Evolutionary conservation across 805 yeast species (phyloP), one percentile per base, ranked within the genome.

Genomic region (Wickerhamiella nectarea): DNA sequence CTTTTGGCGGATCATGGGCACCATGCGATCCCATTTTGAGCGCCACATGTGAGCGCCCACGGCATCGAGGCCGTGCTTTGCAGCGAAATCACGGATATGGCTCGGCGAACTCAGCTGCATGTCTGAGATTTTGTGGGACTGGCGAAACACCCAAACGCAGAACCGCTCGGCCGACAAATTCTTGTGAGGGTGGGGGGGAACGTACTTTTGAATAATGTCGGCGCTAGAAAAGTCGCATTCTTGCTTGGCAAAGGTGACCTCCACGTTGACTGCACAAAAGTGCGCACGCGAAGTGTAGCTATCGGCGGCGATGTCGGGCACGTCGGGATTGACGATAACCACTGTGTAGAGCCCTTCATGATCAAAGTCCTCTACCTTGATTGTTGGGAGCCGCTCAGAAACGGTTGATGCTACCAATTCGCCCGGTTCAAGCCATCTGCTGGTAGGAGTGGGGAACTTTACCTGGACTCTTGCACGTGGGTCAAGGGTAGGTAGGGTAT

Each of bases 1-100:
- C 57, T 70, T 61, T 50, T 69, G 72, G 61, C 97, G 76, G 21
- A 87, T 78, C 3, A 58, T 70, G 36, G 83, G 80, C 53, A 78
- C 74, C 53, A 82, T 66, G 38, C 48, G 43, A 62, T 91, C 97
- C 76, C 80, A 89, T 34, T 63, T 67, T 52, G 79, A 76, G 70
- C 97, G 77, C 89, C 94, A 89, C 37, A 84, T 70, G 59, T 85
- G 94, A 1, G 94, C 95, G 21, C 97, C 96, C 38, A 87, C 75
- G 1, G 96, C 75, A n/a, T 66, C 65, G 52, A 91, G 70, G 3
- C 67, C 58, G 60, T 81, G 58, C 3, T 61, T 49, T 3, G 62
- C 67, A 12, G 69, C 81, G 60, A 85, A 87, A 6, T 56, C 54
- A 58, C 97, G 75, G 49, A 89, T 77, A 54, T 84, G 74, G 57